These are phyloP conservation scores for Metarhizium anisopliae DNA, from an alignment of 2,329 filamentous ascomycete genomes.

Conservation along the genomic window DNA sequence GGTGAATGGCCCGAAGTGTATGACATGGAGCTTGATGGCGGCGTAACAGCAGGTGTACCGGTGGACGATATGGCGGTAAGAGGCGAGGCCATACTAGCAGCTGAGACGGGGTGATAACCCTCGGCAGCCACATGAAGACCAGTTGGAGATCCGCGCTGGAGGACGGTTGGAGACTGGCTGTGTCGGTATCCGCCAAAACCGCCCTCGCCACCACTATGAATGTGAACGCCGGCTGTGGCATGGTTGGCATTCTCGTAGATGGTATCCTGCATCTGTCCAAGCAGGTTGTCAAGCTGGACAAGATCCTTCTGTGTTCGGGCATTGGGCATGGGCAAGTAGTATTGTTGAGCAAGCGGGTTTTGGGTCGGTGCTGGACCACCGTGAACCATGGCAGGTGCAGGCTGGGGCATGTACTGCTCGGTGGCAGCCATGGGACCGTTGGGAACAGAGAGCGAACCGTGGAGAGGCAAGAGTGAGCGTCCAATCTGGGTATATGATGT, in stretches of 20 bases:
- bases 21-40: conserved; percentile 65
- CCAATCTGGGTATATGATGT: conserved; percentile 86
- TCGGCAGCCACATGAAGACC: conserved; percentile 26
- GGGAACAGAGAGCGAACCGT: conserved; percentile 59
- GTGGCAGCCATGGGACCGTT: conserved; percentile 35
- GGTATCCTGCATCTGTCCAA: conserved; percentile 92
- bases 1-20: conserved; percentile 74
- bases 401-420: conserved; percentile 45
- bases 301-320: conserved; percentile 90
- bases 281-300: conserved; percentile 85
- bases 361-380: conserved; percentile 53
- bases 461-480: conserved; percentile 75
- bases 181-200: conserved; percentile 48
- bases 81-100: conserved; percentile 53
- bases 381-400: conserved; percentile 35
- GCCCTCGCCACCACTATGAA: conserved; percentile 64
- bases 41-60: conserved; percentile 69
- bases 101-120: conserved; percentile 33
- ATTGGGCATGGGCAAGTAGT: conserved; percentile 77
- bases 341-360: conserved; percentile 56
- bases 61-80: conserved; percentile 49
- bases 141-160: conserved; percentile 26
- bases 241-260: conserved; percentile 89
- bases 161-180: conserved; percentile 42
- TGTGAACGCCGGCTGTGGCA: conserved; percentile 69